Percentiles rank a stretch among this genome's conserved stretches.
These are phyloP conservation scores for Populus nigra DNA, from an alignment of 345 rosid genomes.

Conservation along the genomic window DNA sequence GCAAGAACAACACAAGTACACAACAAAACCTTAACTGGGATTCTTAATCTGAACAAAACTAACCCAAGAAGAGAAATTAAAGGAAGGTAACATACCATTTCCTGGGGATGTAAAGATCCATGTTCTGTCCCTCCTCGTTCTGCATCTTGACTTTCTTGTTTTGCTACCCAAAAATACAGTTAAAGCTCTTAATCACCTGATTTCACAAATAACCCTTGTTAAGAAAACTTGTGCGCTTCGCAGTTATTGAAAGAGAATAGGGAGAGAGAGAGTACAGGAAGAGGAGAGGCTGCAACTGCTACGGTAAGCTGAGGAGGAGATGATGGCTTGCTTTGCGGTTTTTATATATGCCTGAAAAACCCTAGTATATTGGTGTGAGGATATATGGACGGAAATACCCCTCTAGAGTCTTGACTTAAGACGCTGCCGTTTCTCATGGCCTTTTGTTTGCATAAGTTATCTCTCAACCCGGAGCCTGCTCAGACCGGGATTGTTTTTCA, in stretches of 20 bases:
- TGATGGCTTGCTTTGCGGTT: background rate
- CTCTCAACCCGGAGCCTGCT: too few species aligned
- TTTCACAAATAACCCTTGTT: background rate
- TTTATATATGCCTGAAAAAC: background rate
- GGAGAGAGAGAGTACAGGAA: background rate
- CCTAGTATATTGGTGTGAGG: background rate
- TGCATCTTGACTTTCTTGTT: constrained; percentile 58
- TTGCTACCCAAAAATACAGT: background rate
- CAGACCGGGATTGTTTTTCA: too few species aligned
- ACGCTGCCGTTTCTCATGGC: background rate
- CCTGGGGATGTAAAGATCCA: constrained; percentile 90
- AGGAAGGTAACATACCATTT: constrained; percentile 52
- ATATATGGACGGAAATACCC: background rate
- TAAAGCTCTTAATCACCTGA: background rate
- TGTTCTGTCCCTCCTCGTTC: constrained; percentile 85
- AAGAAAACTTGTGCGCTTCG: background rate
- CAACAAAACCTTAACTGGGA: background rate
- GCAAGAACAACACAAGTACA: constrained; percentile 13
- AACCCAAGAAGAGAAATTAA: background rate
- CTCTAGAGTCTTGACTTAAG: background rate
- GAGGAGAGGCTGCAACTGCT: background rate
- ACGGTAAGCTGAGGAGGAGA: background rate
- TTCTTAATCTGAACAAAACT: background rate
- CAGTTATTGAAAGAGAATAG: background rate
- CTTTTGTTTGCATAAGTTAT: too few species aligned